A percentile compares a stretch with the other conserved stretches of the same genome.
Evolutionary conservation across 345 rosid genomes (phyloP).

Genomic region (Hibiscus trionum): DNA sequence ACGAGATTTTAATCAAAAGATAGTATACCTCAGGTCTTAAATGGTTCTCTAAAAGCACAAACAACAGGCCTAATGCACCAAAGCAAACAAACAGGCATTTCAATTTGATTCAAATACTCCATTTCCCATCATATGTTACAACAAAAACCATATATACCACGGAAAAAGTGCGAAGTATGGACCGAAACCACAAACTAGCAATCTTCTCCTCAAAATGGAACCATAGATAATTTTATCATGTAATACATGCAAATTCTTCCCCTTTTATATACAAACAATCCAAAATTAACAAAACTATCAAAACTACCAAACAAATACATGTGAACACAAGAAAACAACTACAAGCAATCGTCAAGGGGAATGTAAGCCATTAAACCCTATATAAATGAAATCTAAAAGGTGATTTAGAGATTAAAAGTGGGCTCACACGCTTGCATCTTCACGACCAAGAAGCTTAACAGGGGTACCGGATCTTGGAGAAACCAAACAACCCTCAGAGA

Average conservation of each 20-base stretch:
- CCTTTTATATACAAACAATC: background rate
- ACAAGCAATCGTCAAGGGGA: background rate
- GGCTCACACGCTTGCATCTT: conserved; percentile 94
- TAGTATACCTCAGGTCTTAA: background rate
- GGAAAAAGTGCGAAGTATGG: background rate
- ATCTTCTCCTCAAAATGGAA: background rate
- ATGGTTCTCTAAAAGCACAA: background rate
- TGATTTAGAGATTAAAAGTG: background rate
- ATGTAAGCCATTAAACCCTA: background rate
- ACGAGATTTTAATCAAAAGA: background rate
- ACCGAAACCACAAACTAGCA: background rate
- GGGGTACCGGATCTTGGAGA: conserved; percentile 89
- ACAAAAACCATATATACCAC: background rate
- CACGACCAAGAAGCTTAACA: conserved; percentile 92
- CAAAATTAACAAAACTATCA: background rate
- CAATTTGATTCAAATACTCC: background rate
- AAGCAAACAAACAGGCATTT: background rate
- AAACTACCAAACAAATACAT: background rate
- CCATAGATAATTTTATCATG: background rate
- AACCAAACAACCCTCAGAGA: conserved; percentile 63
- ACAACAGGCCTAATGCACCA: background rate
- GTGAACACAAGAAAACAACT: background rate
- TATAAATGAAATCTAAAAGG: background rate
- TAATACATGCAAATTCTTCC: background rate
- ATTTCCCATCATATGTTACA: background rate